phyloP scores from a whole-genome alignment of 1,139 yeast genomes.

The Geotrichum candidum region DNA sequence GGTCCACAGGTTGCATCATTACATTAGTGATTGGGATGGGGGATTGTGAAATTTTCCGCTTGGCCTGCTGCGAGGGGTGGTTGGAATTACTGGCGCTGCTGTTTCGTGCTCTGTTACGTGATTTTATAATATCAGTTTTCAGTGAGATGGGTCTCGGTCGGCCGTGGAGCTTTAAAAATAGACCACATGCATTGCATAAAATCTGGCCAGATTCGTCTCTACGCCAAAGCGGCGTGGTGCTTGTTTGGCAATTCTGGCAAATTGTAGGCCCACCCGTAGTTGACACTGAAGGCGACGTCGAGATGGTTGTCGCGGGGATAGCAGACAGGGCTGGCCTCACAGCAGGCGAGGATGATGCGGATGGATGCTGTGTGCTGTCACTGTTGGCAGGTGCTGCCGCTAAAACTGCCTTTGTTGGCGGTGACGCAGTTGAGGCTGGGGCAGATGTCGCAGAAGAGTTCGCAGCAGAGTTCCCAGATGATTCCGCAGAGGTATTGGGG shows the following conservation, averaged over 20 bases:
- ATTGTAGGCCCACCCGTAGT: conserved; percentile 42
- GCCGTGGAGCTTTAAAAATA: conserved; percentile 83
- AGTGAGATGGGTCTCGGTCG: conserved; percentile 85
- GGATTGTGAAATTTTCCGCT: conserved; percentile 17
- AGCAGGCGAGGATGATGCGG: not conserved
- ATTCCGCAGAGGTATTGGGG: not conserved
- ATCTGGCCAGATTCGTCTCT: conserved; percentile 91
- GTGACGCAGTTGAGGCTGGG: not conserved
- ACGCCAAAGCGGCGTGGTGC: conserved; percentile 91
- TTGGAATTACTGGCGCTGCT: not conserved
- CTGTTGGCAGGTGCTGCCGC: not conserved
- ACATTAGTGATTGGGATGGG: conserved; percentile 23
- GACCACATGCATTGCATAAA: conserved; percentile 89
- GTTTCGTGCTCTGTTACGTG: conserved; percentile 59
- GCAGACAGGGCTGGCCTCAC: not conserved
- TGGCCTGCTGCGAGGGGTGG: conserved; percentile 4
- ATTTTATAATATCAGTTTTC: conserved; percentile 86
- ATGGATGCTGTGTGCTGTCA: not conserved
- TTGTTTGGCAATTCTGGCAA: conserved; percentile 85
- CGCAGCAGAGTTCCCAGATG: not conserved
- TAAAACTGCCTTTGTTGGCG: not conserved
- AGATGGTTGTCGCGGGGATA: not conserved
- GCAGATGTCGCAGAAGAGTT: not conserved
- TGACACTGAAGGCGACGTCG: conserved; percentile 1
- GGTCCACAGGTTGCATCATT: not conserved